Evolutionary conservation across 768 basidiomycete genomes (phyloP).

Genomic region (Tricholoma flavovirens): DNA sequence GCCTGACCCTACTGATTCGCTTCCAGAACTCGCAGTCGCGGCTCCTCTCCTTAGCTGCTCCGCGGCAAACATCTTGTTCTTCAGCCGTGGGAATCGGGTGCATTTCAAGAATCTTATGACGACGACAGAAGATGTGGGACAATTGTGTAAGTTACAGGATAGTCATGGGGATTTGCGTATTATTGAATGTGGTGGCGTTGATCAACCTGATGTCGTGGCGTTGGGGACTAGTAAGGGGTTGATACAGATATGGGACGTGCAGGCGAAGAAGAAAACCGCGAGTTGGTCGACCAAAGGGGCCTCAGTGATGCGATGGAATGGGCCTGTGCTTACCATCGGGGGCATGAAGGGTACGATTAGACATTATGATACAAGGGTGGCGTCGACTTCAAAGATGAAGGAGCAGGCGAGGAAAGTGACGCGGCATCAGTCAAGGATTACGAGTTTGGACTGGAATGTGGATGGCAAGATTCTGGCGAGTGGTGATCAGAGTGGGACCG

Average conservation of each 20-base stretch:
- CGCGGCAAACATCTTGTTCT: constrained; percentile 37
- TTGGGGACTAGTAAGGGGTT: constrained; percentile 56
- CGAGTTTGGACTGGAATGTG: constrained; percentile 59
- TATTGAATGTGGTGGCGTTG: constrained; percentile 33
- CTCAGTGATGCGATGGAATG: constrained; percentile 61
- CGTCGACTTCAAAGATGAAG: constrained; percentile 30
- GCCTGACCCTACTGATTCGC: constrained; percentile 14
- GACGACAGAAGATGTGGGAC: constrained; percentile 37
- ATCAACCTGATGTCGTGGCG: constrained; percentile 42
- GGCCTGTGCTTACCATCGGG: constrained; percentile 59
- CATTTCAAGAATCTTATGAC: constrained; percentile 42
- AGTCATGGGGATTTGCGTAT: constrained; percentile 39
- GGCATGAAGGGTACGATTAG: constrained; percentile 65
- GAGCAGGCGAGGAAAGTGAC: constrained; percentile 63
- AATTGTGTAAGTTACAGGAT: constrained; percentile 45
- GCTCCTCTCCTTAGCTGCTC: constrained; percentile 39
- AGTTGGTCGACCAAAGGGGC: constrained; percentile 56
- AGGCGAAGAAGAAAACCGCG: constrained; percentile 46
- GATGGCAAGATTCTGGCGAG: constrained; percentile 67
- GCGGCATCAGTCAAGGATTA: constrained; percentile 64
- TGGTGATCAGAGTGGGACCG: constrained; percentile 69
- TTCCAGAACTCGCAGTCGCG: constrained; percentile 7
- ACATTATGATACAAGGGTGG: constrained; percentile 65
- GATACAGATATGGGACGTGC: constrained; percentile 71
- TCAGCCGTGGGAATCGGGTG: constrained; percentile 50